A percentile compares a stretch with the other conserved stretches of the same genome.
Conservation (phyloP, 2,329 filamentous ascomycete species). For the Colletotrichum sp. region DNA sequence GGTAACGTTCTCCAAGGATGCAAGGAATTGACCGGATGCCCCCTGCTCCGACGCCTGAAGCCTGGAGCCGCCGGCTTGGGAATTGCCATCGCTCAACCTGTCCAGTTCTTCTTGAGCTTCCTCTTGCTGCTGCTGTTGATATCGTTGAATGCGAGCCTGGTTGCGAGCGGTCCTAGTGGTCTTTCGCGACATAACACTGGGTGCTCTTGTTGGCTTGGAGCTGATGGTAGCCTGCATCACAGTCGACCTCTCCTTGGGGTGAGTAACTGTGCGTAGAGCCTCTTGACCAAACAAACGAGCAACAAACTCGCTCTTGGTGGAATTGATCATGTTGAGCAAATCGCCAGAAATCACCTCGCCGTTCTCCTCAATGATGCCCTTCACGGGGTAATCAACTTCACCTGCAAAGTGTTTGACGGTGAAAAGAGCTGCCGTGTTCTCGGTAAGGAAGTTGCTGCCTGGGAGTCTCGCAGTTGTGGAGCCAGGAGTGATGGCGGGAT, state of each 20-base stretch:
- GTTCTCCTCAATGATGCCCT: slow-evolving; percentile 91
- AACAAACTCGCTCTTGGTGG: slow-evolving; percentile 88
- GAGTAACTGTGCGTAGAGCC: slow-evolving; percentile 88
- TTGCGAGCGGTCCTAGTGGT: slow-evolving; percentile 48
- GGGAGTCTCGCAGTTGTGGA: slow-evolving; percentile 77
- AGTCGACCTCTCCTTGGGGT: slow-evolving; percentile 86
- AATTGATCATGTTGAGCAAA: slow-evolving; percentile 90
- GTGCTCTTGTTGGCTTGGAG: slow-evolving; percentile 91
- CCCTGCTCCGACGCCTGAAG: slow-evolving; percentile 63
- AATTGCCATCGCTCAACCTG: slow-evolving; percentile 54
- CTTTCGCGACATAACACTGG: slow-evolving; percentile 89
- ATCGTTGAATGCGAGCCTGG: slow-evolving; percentile 28
- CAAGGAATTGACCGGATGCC: slow-evolving; percentile 89
- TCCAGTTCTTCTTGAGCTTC: slow-evolving; percentile 53
- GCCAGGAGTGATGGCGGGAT: slow-evolving; percentile 83
- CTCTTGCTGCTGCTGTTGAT: slow-evolving; percentile 40
- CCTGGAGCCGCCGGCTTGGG: slow-evolving; percentile 47
- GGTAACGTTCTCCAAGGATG: slow-evolving; percentile 87
- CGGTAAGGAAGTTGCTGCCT: slow-evolving; percentile 88
- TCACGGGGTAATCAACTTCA: slow-evolving; percentile 91
- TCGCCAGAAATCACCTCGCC: slow-evolving; percentile 96
- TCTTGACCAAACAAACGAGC: slow-evolving; percentile 94
- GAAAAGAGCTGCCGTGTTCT: slow-evolving; percentile 81
- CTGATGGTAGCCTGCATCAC: slow-evolving; percentile 97
- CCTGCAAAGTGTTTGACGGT: slow-evolving; percentile 95